phyloP scores from a whole-genome alignment of 768 basidiomycete genomes.

The Rhizopogon sp. region DNA sequence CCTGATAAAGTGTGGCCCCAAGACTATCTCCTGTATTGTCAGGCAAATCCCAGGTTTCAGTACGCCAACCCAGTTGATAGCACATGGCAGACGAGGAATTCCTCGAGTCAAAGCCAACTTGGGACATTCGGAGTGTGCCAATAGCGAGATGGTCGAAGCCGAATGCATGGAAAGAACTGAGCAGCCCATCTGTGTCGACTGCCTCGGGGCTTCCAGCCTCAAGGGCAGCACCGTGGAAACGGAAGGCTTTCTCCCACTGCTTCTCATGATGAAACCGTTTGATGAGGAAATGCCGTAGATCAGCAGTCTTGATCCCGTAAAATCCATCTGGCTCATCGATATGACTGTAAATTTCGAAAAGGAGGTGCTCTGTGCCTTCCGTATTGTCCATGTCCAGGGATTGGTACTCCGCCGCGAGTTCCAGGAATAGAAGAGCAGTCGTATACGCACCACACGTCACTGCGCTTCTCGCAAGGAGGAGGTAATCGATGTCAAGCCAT shows the following conservation, averaged over 20 bases:
- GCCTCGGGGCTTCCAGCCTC: constrained; percentile 50
- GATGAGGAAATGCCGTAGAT: constrained; percentile 77
- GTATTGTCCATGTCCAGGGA: constrained; percentile 22
- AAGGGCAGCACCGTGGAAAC: constrained; percentile 80
- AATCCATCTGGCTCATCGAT: constrained; percentile 99
- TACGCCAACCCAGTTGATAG: constrained; percentile 90
- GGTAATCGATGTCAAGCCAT: constrained; percentile 80
- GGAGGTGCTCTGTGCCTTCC: constrained; percentile 52
- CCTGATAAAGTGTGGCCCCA: constrained; percentile 65
- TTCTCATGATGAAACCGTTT: constrained; percentile 89
- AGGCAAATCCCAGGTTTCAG: constrained; percentile 93
- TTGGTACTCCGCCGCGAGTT: constrained; percentile 60
- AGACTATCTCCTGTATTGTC: constrained; percentile 43
- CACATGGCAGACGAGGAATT: constrained; percentile 43
- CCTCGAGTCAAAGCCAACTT: constrained; percentile 25
- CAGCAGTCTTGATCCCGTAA: constrained; percentile 81
- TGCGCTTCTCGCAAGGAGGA: constrained; percentile 67
- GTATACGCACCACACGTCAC: constrained; percentile 80
- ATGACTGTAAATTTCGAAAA: constrained; percentile 91
- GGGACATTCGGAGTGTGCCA: constrained; percentile 46
- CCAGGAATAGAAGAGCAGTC: constrained; percentile 85
- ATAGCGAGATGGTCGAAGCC: constrained; percentile 90
- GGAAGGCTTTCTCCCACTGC: constrained; percentile 89
- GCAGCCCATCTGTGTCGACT: constrained; percentile 55
- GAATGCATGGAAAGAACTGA: constrained; percentile 80